phyloP scores from a whole-genome alignment of 345 rosid genomes.

The Cardamine occulta region DNA sequence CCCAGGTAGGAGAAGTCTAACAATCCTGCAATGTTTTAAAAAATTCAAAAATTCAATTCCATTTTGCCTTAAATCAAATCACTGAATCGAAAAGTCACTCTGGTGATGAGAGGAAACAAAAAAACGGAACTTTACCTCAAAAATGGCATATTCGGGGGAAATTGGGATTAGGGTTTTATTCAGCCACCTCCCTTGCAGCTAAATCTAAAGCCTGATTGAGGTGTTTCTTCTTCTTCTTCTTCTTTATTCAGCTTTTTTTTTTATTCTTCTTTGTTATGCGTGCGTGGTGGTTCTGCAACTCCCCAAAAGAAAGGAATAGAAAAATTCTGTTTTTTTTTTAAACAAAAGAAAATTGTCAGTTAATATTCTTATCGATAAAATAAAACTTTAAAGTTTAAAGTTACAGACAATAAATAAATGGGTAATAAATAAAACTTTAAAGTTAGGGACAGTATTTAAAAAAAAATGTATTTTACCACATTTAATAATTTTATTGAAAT shows the following conservation, averaged over 20 bases:
- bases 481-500: neutral
- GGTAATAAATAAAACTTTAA: neutral
- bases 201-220: constrained; percentile 19
- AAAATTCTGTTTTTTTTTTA: constrained; percentile 15
- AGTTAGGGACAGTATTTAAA: neutral
- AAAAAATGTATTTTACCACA: neutral
- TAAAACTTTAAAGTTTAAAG: neutral
- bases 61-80: neutral
- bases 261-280: constrained; percentile 17
- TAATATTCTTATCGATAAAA: neutral
- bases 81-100: constrained; percentile 20
- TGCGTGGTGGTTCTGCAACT: constrained; percentile 46
- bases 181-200: constrained; percentile 33
- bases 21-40: constrained; percentile 39
- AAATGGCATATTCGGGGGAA: constrained; percentile 52
- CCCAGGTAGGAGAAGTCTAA: constrained; percentile 52
- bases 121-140: constrained; percentile 44
- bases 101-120: neutral
- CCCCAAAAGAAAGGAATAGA: constrained; percentile 41
- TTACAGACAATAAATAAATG: neutral
- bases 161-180: constrained; percentile 39
- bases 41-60: neutral
- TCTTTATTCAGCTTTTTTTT: constrained; percentile 11
- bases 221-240: constrained; percentile 18
- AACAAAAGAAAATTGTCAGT: neutral